Percentiles rank a stretch among this genome's conserved stretches.
These are phyloP conservation scores for Omphalea diandra DNA, from an alignment of 441 rosid species.

Conservation along the genomic window DNA sequence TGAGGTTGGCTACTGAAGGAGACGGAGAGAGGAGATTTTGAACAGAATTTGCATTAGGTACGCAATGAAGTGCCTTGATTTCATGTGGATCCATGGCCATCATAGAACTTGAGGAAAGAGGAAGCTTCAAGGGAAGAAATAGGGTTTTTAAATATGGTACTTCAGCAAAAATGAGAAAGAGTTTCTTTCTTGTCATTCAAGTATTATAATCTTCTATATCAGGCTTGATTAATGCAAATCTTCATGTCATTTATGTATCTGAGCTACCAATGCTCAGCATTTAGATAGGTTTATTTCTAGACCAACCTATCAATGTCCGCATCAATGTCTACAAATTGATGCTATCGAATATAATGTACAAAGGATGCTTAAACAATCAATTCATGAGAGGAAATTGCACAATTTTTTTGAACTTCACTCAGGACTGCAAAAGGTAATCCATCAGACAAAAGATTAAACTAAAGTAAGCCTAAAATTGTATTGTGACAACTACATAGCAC, in stretches of 20 bases:
- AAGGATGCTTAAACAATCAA: neutral
- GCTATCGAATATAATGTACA: neutral
- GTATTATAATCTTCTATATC: neutral
- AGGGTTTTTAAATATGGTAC: conserved; percentile 1
- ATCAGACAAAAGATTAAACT: neutral
- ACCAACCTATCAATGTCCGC: neutral
- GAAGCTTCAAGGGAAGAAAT: neutral
- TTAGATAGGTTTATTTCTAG: conserved; percentile 3
- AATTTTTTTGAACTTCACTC: neutral
- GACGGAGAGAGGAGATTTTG: conserved; percentile 25
- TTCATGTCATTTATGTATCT: neutral
- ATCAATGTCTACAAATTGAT: neutral
- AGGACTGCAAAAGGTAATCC: neutral
- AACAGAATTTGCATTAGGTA: conserved; percentile 19
- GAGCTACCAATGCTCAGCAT: conserved; percentile 14
- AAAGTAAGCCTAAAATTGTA: too few species aligned
- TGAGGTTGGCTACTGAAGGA: conserved; percentile 18
- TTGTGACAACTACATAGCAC: too few species aligned
- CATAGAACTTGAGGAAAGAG: neutral
- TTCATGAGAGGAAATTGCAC: neutral
- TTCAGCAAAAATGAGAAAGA: neutral
- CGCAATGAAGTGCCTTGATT: conserved; percentile 24
- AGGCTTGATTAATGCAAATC: neutral
- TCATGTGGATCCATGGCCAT: conserved; percentile 30
- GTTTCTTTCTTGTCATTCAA: conserved; percentile 22